Evolutionary conservation across 2,329 filamentous ascomycete species (phyloP).

Genomic region (Aspergillus thermomutatus): DNA sequence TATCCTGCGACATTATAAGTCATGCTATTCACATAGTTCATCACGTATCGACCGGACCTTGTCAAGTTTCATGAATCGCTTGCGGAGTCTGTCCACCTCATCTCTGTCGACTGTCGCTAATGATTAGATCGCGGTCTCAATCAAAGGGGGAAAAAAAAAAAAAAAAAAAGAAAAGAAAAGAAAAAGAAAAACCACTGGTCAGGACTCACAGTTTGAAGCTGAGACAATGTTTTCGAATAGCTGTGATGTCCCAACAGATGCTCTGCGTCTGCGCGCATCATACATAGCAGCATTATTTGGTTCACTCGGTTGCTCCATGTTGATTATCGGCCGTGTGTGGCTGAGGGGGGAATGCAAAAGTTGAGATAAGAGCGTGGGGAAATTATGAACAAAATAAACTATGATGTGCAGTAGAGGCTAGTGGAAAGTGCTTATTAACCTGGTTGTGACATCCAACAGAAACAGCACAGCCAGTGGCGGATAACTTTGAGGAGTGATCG

Average conservation of each 20-base stretch:
- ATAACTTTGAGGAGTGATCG: background rate
- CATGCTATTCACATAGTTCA: background rate
- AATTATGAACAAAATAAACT: background rate
- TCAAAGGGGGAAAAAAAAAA: background rate
- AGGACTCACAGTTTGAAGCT: conserved; percentile 81
- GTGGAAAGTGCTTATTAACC: background rate
- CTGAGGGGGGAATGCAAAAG: conserved; percentile 2
- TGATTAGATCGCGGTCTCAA: background rate
- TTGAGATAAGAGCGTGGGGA: background rate
- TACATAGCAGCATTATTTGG: conserved; percentile 45
- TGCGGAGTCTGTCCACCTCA: conserved; percentile 90
- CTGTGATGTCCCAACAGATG: conserved; percentile 52
- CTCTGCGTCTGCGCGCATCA: conserved; percentile 42
- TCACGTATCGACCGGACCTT: conserved; percentile 58
- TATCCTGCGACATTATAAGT: conserved; percentile 61
- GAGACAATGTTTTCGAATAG: conserved; percentile 96
- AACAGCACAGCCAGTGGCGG: background rate
- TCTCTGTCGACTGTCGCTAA: conserved; percentile 77
- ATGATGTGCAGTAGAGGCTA: background rate
- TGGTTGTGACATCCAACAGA: background rate
- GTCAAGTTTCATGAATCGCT: conserved; percentile 98
- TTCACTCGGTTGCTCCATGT: conserved; percentile 32
- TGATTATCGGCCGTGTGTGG: conserved; percentile 24
- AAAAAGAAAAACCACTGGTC: background rate
- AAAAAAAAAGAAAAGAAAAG: background rate